Base-by-base conservation (phyloP, 169 alveolate species). In the Plasmodium vinckei region DNA sequence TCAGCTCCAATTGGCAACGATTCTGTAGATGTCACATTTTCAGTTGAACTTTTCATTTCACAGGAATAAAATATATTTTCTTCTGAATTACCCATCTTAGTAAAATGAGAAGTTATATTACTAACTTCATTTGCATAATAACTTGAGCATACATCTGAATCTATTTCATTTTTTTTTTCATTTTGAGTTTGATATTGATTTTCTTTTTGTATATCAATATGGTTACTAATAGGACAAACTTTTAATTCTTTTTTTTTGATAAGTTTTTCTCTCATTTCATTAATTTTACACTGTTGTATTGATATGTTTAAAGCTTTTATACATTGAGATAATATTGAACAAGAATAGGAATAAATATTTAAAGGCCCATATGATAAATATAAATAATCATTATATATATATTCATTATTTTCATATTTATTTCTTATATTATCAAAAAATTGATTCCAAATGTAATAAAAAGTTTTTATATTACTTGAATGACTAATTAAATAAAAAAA, bases 371-470 rank as follows among this genome's bases (percentile, higher is more conserved):
- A 79, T 9, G 89, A 79, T 25, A 79, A 61, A 60, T 17, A 65
- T 47, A 79, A 67, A 42, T 56, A 17, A 33, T 79, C 89, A 59
- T 61, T 64, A 54, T 65, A 79, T 15, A 79, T 79, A 39, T 79
- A 79, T 39, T 79, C 89, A 21, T 68, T 68, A 47, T 79, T 79
- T 47, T 79, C 89, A 27, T 79, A 79, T 65, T 79, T 79, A 53
- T 51, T 79, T 67, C 89, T 15, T 67, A 79, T 15, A 15, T 53
- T 64, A 21, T 79, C 89, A 46, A 79, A 64, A 60, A 79, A 79
- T 49, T 79, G 84, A 27, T 79, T 79, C 89, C 89, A 79, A 33
- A 79, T 79, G 44, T 79, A 79, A 47, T 79, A 79, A 33, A 79
- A 65, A 9, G 89, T 79, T 79, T 79, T 64, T 15, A 79, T 42